Percentiles rank a stretch among this genome's conserved stretches.
Evolutionary conservation across 768 basidiomycete species (phyloP).

Genomic region (Postia placenta): DNA sequence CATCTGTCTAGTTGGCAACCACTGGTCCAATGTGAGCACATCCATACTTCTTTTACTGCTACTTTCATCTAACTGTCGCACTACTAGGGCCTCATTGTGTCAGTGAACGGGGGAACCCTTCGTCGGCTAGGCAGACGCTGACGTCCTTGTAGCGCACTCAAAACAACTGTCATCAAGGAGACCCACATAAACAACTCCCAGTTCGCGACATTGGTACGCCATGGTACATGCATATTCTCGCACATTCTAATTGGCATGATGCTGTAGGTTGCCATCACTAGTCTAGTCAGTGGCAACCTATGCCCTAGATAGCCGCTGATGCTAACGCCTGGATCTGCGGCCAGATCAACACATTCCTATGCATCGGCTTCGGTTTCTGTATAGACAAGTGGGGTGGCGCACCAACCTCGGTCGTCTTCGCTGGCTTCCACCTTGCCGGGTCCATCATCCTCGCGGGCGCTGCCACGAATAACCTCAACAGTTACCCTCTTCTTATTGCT

Average conservation of each 20-base stretch:
- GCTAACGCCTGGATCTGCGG: conserved; percentile 1
- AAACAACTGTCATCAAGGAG: conserved; percentile 37
- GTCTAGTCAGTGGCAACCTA: conserved; percentile 22
- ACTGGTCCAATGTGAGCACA: conserved; percentile 36
- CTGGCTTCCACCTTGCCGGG: conserved; percentile 31
- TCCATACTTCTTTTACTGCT: background rate
- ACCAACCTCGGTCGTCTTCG: conserved; percentile 30
- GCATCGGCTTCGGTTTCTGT: conserved; percentile 32
- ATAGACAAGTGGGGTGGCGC: conserved; percentile 38
- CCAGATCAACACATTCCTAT: conserved; percentile 38
- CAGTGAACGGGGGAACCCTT: conserved; percentile 4
- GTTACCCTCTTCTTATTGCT: conserved; percentile 32
- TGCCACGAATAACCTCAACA: conserved; percentile 32
- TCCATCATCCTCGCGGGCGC: conserved; percentile 32
- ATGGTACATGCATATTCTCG: background rate
- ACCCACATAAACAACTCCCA: conserved; percentile 38
- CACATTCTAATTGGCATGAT: background rate
- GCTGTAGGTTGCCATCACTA: conserved; percentile 29
- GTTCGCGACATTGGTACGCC: conserved; percentile 33
- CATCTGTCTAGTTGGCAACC: conserved; percentile 30
- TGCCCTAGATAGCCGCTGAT: background rate
- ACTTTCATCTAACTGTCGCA: background rate
- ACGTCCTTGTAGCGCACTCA: conserved; percentile 24
- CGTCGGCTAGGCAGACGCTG: background rate
- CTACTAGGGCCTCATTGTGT: conserved; percentile 34